Base-by-base conservation (phyloP, 2,329 filamentous ascomycete species). In the Colletotrichum sp. region DNA sequence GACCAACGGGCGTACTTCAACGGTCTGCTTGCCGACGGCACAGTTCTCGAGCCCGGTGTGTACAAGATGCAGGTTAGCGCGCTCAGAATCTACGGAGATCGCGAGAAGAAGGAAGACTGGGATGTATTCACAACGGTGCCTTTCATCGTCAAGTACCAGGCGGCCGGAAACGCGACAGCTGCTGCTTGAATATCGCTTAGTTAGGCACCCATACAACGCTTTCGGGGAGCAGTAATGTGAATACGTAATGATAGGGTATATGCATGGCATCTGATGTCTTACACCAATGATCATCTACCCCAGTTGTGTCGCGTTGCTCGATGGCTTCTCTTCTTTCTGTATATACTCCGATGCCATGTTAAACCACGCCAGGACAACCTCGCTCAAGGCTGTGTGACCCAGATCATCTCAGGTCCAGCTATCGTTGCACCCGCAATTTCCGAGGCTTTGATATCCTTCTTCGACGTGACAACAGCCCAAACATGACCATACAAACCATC, bases 21-120 rank as follows among this genome's bases (percentile, higher is more conserved):
- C 60, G 90, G 90, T 6, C 81, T 83, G 64, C 81, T 91, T 6
- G 82, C 83, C 0, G 85, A 88, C 16, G 88, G 88, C 10, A 84
- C 79, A 1, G 90, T 88, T 72, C 89, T 86, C 2, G 86, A 88
- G 0, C 82, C 85, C 1, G 90, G 89, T 8, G 78, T 80, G 22
- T 92, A 92, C 80, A 87, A 86, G 80, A 82, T 91, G 68, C 83
- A 84, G 1, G 83, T 90, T n/a, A 85, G 85, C 69, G 88, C 89
- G 2, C 80, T 91, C 77, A 85, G 85, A 71, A 86, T 91, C 73
- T 90, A 88, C 79, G 90, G 90, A 8, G 84, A 91, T 30, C 57
- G 69, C 4, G 59, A 74, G 4, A 75, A 78, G 15, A 52, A 72
- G 32, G 70, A 77, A n/a, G 81, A 82, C 63, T 83, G 79, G 72